Evolutionary conservation across 805 yeast genomes (phyloP), one percentile per base, ranked within the genome.

Genomic region (Candida nemodendra): DNA sequence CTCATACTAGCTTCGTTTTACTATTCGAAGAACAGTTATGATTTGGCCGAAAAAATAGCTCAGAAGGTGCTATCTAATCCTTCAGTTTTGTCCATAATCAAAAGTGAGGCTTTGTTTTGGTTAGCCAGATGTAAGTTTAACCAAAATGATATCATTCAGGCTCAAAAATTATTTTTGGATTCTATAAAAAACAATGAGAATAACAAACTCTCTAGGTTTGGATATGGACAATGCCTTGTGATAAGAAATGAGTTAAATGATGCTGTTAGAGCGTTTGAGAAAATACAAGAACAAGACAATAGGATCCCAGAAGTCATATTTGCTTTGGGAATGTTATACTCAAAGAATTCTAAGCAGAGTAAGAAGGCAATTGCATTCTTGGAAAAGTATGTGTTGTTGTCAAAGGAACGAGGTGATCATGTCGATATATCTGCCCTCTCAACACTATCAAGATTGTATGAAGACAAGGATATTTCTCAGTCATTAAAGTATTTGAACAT

Each of bases 231-330:
- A 59, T 75, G 95, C 2, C 89, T 88, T 56, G 74, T 83, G 37
- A 72, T 79, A 36, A 81, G 90, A 56, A 81, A 81, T 32, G 76
- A 84, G 27, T 57, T 76, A 9, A 89, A 86, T 51, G 97, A 90
- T 57, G 93, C 98, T 9, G 78, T 84, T 47, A 72, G 90, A 46
- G 79, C 95, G 0, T 84, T 87, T 53, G 98, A 91, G 57, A 76
- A 77, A 30, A 68, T 87, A 30, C 72, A 81, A 39, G 79, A 81
- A 49, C 66, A 73, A 13, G 73, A 80, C 51, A 81, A 86, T 16
- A 82, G 79, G 53, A 72, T 84, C 34, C 65, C 82, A 29, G 96
- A 90, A 60, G 82, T 84, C 2, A 73, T 77, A 44, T 84, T 80
- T 54, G 74, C 88, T 27, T 66, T 89, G 25, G 98, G 98, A 18